Evolutionary conservation across 345 rosid species (phyloP).

Genomic region (Aquilaria sinensis): DNA sequence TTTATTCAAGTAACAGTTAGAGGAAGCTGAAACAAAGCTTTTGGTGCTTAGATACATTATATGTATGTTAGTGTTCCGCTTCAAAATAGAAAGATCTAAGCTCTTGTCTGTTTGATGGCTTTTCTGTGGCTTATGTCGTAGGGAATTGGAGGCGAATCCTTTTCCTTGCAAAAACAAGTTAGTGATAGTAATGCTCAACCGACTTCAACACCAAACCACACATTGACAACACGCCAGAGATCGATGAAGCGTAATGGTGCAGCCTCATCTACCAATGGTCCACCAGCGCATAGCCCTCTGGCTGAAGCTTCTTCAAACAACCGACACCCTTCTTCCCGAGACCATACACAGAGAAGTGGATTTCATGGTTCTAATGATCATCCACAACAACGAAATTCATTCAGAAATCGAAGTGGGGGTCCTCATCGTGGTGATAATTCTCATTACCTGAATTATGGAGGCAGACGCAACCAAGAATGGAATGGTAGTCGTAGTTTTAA

Average conservation of each 20-base stretch:
- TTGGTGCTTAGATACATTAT: no score
- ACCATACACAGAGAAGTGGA: slow-evolving; percentile 47
- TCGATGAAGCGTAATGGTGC: slow-evolving; percentile 31
- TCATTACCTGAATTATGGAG: slow-evolving; percentile 62
- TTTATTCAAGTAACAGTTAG: background rate
- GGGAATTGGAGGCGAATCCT: slow-evolving; percentile 28
- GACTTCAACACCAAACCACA: slow-evolving; percentile 29
- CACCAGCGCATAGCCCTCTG: slow-evolving; percentile 24
- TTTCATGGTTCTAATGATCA: slow-evolving; percentile 51
- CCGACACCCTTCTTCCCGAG: slow-evolving; percentile 40
- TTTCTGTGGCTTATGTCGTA: slow-evolving; percentile 9
- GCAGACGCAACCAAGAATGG: slow-evolving; percentile 75
- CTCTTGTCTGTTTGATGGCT: no score
- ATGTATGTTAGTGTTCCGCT: no score
- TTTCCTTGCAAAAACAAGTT: slow-evolving; percentile 30
- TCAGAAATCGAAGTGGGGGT: slow-evolving; percentile 52
- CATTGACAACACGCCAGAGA: slow-evolving; percentile 30
- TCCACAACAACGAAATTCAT: slow-evolving; percentile 54
- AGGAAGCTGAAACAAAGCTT: no score
- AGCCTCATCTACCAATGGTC: slow-evolving; percentile 30
- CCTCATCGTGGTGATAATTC: slow-evolving; percentile 54
- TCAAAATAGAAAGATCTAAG: no score
- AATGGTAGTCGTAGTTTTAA: slow-evolving; percentile 47
- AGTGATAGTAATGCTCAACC: slow-evolving; percentile 20
- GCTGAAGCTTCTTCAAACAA: slow-evolving; percentile 30